These are phyloP conservation scores for Russula olivacea DNA, from an alignment of 768 basidiomycete genomes.

Conservation along the genomic window DNA sequence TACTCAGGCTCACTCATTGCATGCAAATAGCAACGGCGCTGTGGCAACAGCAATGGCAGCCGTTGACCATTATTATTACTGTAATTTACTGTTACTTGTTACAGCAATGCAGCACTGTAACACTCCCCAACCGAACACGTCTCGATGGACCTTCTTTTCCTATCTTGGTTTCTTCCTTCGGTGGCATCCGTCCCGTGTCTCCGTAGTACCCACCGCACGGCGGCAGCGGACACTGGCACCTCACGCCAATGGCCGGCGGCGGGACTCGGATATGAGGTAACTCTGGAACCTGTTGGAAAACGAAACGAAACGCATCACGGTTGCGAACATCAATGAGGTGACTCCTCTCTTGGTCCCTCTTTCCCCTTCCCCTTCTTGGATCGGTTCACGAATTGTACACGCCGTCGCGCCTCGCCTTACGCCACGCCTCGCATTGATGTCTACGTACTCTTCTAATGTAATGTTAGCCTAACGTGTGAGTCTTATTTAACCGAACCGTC, in stretches of 20 bases:
- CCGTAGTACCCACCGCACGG: neutral
- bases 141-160: neutral
- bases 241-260: neutral
- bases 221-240: neutral
- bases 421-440: neutral
- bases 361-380: neutral
- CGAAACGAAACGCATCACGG: neutral
- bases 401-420: neutral
- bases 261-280: conserved; percentile 6
- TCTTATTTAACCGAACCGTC: neutral
- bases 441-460: neutral
- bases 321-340: neutral
- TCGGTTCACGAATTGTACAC: neutral
- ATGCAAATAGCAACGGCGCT: neutral
- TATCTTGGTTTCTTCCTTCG: neutral
- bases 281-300: neutral
- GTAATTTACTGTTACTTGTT: neutral
- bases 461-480: neutral
- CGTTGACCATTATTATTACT: neutral
- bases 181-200: conserved; percentile 2
- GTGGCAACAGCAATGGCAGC: neutral
- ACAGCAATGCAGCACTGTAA: neutral
- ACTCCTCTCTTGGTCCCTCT: neutral
- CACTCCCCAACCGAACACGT: neutral
- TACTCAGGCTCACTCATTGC: neutral